Evolutionary conservation across 257 asterid genomes (phyloP).

Genomic region (Solanum pinnatisectum): DNA sequence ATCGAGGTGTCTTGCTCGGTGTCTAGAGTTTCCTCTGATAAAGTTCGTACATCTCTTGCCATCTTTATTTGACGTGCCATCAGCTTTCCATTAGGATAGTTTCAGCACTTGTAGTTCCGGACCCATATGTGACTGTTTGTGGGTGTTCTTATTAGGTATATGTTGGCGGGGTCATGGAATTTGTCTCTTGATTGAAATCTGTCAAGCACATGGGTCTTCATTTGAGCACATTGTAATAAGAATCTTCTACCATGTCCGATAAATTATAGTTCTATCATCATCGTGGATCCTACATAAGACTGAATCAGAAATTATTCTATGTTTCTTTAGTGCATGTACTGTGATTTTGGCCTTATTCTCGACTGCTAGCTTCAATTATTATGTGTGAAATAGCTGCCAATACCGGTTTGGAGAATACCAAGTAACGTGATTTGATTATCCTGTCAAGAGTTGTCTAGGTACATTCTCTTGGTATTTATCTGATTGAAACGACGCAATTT

Average conservation of each 20-base stretch:
- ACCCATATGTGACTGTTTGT: conserved; percentile 9
- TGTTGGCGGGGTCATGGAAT: neutral
- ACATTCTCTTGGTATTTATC: neutral
- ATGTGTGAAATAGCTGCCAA: neutral
- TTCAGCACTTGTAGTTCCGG: conserved; percentile 3
- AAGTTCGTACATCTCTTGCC: neutral
- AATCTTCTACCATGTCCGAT: neutral
- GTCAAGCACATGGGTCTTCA: conserved; percentile 2
- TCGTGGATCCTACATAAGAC: neutral
- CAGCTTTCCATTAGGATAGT: neutral
- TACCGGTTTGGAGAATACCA: neutral
- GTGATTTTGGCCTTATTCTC: neutral
- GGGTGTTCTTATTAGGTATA: conserved; percentile 1
- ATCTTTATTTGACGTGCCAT: neutral
- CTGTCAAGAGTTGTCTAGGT: neutral
- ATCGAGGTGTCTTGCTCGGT: neutral
- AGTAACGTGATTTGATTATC: neutral
- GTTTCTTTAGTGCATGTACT: neutral
- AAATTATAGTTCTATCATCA: neutral
- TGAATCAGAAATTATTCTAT: neutral
- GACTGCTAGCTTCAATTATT: neutral
- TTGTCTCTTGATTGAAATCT: neutral
- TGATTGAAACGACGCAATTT: neutral
- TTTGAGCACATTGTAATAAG: neutral
- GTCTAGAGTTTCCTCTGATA: neutral